phyloP scores from a whole-genome alignment of 345 rosid species.

The Eucalyptus curtisii region DNA sequence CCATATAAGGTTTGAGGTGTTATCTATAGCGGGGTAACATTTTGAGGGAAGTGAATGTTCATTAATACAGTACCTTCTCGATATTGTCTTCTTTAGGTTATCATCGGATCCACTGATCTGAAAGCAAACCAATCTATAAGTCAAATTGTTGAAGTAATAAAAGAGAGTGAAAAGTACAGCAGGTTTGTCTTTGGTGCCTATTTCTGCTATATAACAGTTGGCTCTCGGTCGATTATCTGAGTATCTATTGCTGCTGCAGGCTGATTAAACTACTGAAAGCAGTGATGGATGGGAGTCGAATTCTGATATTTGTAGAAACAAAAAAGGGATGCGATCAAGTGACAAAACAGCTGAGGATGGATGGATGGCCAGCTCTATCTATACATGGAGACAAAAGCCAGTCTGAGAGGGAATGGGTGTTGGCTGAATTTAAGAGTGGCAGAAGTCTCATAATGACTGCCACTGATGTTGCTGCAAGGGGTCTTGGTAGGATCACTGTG shows the following conservation, averaged over 20 bases:
- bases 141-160: constrained; percentile 79
- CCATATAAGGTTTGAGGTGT: constrained; percentile 58
- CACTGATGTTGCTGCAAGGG: constrained; percentile 98
- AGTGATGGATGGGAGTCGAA: constrained; percentile 76
- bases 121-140: constrained; percentile 92
- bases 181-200: constrained; percentile 43
- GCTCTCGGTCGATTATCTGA: not conserved
- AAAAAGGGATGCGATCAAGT: constrained; percentile 96
- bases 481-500: constrained; percentile 94
- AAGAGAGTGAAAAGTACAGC: constrained; percentile 70
- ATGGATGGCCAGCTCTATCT: constrained; percentile 97
- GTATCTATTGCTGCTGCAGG: constrained; percentile 26
- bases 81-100: constrained; percentile 30
- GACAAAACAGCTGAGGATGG: constrained; percentile 94
- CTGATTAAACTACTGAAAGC: constrained; percentile 62
- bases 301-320: constrained; percentile 83
- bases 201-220: not conserved
- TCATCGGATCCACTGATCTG: constrained; percentile 70
- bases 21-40: not conserved
- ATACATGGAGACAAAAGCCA: constrained; percentile 98
- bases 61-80: not conserved
- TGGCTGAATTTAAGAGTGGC: constrained; percentile 92
- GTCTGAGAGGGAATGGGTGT: constrained; percentile 92
- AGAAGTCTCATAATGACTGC: constrained; percentile 93
- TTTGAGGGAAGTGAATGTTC: not conserved